These are phyloP conservation scores for Botrytis elliptica DNA, from an alignment of 2,329 filamentous ascomycete genomes.

Conservation along the genomic window DNA sequence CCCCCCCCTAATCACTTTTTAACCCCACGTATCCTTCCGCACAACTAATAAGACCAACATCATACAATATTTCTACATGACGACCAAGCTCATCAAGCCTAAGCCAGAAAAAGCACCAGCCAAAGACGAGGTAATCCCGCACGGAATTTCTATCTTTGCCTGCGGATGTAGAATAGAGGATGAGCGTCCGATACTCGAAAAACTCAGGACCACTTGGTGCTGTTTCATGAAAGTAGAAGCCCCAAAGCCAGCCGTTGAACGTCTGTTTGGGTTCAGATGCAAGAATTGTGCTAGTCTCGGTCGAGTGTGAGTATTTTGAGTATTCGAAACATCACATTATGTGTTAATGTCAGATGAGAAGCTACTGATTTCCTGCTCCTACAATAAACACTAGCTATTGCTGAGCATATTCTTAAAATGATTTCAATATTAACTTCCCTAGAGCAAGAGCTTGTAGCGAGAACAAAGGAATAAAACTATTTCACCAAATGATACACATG, in stretches of 20 bases:
- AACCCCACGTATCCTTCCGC: not conserved
- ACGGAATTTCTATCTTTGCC: not conserved
- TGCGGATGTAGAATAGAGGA: not conserved
- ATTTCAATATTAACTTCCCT: not conserved
- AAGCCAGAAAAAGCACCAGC: not conserved
- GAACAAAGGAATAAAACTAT: not conserved
- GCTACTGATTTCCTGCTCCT: not conserved
- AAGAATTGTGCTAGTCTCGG: not conserved
- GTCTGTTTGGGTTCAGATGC: not conserved
- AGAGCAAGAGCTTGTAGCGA: too few relatives aligned
- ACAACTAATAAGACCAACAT: too few relatives aligned
- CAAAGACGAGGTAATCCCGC: not conserved
- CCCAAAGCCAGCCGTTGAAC: not conserved
- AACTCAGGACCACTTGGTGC: not conserved
- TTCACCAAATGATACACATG: too few relatives aligned
- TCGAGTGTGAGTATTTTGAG: not conserved
- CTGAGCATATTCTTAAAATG: not conserved
- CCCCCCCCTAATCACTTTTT: not conserved
- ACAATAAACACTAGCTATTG: not conserved
- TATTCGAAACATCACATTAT: not conserved
- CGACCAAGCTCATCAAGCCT: not conserved
- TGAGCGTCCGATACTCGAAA: not conserved
- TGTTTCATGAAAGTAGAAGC: not conserved
- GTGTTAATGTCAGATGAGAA: not conserved
- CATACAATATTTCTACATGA: not conserved